Evolutionary conservation across 2,329 filamentous ascomycete genomes (phyloP).

Genomic region (Huntiella moniliformis): DNA sequence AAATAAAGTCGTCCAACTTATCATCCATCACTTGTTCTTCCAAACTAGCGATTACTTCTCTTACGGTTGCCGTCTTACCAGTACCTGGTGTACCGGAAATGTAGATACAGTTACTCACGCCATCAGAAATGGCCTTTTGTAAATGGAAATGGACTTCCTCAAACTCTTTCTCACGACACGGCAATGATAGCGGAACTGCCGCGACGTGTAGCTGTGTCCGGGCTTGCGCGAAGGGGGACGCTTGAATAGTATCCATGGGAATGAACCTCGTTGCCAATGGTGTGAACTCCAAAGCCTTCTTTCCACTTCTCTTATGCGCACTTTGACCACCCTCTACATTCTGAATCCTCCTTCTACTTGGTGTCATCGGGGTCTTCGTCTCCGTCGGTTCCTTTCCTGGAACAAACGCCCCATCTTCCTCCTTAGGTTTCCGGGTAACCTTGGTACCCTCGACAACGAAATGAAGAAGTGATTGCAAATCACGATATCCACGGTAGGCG

Average conservation of each 20-base stretch:
- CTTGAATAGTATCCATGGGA: conserved; percentile 52
- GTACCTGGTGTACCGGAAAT: conserved; percentile 98
- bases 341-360: conserved; percentile 6
- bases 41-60: conserved; percentile 77
- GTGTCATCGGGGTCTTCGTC: conserved; percentile 5
- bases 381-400: background rate
- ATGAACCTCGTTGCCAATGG: conserved; percentile 78
- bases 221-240: conserved; percentile 81
- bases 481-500: conserved; percentile 45
- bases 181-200: conserved; percentile 71
- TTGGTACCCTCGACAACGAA: conserved; percentile 56
- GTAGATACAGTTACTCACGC: conserved; percentile 90
- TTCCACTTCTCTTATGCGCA: conserved; percentile 9
- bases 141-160: conserved; percentile 81
- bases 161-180: conserved; percentile 85
- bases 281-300: conserved; percentile 79
- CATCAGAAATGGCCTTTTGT: conserved; percentile 83
- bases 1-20: conserved; percentile 94
- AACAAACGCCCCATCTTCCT: conserved; percentile 9
- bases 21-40: conserved; percentile 76
- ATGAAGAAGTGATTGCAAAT: conserved; percentile 47
- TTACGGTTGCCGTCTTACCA: conserved; percentile 91
- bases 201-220: conserved; percentile 82
- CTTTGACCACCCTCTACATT: background rate
- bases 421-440: conserved; percentile 28